Conservation (phyloP, 768 basidiomycete genomes). For the Boletus rubroflammeus region DNA sequence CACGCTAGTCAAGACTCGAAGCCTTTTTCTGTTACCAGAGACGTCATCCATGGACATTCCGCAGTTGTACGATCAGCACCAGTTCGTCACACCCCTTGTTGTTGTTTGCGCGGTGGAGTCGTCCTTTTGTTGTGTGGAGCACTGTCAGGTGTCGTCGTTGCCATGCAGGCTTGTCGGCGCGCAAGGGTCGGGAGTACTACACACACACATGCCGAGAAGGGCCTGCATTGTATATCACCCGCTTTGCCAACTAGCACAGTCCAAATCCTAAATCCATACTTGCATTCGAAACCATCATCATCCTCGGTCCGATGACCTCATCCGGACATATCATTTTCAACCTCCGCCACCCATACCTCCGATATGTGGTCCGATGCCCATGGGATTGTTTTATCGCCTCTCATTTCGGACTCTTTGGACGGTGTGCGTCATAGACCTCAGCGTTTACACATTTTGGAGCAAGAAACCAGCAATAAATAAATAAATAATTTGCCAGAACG, state of each 20-base stretch:
- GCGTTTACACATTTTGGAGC: not conserved
- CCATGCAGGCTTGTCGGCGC: constrained; percentile 24
- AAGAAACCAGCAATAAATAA: no score
- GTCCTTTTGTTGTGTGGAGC: constrained; percentile 10
- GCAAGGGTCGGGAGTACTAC: constrained; percentile 16
- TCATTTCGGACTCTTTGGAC: constrained; percentile 19
- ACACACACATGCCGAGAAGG: constrained; percentile 12
- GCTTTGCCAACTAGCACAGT: not conserved
- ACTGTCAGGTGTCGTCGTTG: constrained; percentile 9
- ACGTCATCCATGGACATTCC: constrained; percentile 15
- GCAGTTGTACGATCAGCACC: constrained; percentile 28
- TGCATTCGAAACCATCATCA: not conserved
- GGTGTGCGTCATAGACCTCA: not conserved
- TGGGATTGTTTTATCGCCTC: not conserved
- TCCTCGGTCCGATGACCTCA: constrained; percentile 29
- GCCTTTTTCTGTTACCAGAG: not conserved
- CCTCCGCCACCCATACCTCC: constrained; percentile 3
- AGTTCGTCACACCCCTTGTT: constrained; percentile 7
- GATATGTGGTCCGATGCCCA: not conserved
- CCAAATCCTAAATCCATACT: constrained; percentile 2
- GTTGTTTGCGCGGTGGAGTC: constrained; percentile 5
- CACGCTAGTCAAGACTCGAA: constrained; percentile 31
- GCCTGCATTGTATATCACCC: constrained; percentile 29
- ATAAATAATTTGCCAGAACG: constrained; percentile 6
- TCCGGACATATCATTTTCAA: constrained; percentile 3